Percentiles rank a stretch among this genome's conserved stretches.
phyloP scores from a whole-genome alignment of 768 basidiomycete species.

The Xanthoconium stramineum region DNA sequence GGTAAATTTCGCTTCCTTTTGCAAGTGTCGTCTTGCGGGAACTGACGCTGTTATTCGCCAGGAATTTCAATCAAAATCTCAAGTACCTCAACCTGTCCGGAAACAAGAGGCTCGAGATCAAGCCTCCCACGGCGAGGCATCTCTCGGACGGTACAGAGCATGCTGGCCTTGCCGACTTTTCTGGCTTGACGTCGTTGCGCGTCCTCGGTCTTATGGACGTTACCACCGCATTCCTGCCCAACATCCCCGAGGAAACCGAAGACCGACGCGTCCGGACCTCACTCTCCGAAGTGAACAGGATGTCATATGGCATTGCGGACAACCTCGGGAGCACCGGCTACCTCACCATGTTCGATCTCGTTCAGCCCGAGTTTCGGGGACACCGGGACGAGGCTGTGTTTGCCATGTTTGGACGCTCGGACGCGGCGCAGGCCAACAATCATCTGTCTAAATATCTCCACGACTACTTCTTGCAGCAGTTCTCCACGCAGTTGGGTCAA shows the following conservation, averaged over 20 bases:
- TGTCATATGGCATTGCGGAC: slow-evolving; percentile 97
- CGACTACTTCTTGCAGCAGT: slow-evolving; percentile 68
- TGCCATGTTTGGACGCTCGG: slow-evolving; percentile 89
- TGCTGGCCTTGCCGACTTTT: slow-evolving; percentile 72
- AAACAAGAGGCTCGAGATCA: slow-evolving; percentile 95
- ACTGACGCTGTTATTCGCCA: slow-evolving; percentile 29
- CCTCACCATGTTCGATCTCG: slow-evolving; percentile 89
- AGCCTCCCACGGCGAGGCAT: slow-evolving; percentile 45
- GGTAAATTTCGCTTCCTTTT: slow-evolving; percentile 46
- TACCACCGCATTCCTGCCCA: slow-evolving; percentile 55
- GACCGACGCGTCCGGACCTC: slow-evolving; percentile 92
- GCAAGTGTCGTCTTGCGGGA: not conserved
- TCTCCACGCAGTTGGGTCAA: slow-evolving; percentile 55
- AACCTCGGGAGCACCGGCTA: slow-evolving; percentile 77
- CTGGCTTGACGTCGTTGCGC: slow-evolving; percentile 76
- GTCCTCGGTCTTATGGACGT: slow-evolving; percentile 99
- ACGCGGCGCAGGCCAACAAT: slow-evolving; percentile 56
- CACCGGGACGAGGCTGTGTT: slow-evolving; percentile 82
- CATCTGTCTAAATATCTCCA: slow-evolving; percentile 79
- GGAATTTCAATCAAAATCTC: slow-evolving; percentile 95
- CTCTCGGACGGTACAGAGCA: slow-evolving; percentile 19
- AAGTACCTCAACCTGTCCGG: slow-evolving; percentile 96
- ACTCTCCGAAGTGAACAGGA: slow-evolving; percentile 78
- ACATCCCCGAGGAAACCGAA: slow-evolving; percentile 80
- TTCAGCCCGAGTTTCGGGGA: slow-evolving; percentile 79